Evolutionary conservation across 495 filamentous ascomycete genomes (phyloP), one percentile per base, ranked within the genome.

Genomic region (Tetracladium marchalianum): DNA sequence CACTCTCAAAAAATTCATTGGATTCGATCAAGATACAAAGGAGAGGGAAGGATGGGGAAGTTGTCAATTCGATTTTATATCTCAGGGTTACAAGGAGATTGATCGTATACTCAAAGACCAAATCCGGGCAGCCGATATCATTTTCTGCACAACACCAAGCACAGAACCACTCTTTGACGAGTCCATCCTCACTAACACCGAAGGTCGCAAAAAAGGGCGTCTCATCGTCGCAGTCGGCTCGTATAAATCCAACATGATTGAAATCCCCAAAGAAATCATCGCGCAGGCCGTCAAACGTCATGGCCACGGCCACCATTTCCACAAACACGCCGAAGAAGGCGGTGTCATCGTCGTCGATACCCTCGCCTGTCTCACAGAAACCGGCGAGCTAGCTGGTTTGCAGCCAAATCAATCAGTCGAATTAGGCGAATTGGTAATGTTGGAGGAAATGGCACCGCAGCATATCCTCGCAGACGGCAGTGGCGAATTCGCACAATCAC

Each of bases 281-380:
- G 59, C 65, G 7, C 79, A 85, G 53, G 86, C 86, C 6, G 77
- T 85, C 1, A 72, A 69, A 39, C 54, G 62, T 2, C 69, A 68
- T 31, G 50, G 68, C 4, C 56, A 67, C 31, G 61, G 70, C 15
- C 65, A 70, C 44, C 81, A 85, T 50, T 81, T 78, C 59, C 84
- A 88, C 58, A 80, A 80, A 55, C 82, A 86, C 44, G 78, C 83
- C 7, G 64, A 68, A 16, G 73, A 81, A 51, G 85, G 87, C 13
- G 86, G 85, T 0, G 82, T 84, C 1, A 69, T 92, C 27, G 69
- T 95, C 4, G 90, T 96, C 10, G 90, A 97, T 59, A 87, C 81
- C 31, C 78, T 84, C 13, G 84, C 80, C 4, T 87, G 85, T 44
- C 54, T 96, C 50, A 78, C 81, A 54, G 88, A 96, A 57, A 84